phyloP scores from a whole-genome alignment of 2,329 filamentous ascomycete genomes.

The Pseudopyrenochaeta lycopersici region DNA sequence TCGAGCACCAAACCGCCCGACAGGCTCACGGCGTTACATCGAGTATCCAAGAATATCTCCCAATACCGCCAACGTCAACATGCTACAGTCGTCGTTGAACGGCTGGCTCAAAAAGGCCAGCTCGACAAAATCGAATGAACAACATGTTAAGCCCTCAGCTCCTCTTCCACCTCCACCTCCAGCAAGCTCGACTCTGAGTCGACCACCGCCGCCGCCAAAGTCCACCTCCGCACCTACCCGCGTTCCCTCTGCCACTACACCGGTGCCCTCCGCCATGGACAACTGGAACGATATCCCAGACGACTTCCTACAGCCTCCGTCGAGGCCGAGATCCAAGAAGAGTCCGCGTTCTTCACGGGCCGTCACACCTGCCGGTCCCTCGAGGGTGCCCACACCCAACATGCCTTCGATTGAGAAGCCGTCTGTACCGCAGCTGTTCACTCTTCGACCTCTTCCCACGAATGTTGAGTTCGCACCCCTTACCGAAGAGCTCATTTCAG shows the following conservation, averaged over 20 bases:
- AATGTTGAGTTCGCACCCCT: slow-evolving; percentile 64
- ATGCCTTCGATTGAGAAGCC: slow-evolving; percentile 12
- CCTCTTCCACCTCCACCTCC: neutral
- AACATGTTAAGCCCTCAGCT: slow-evolving; percentile 8
- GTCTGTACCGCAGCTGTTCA: slow-evolving; percentile 27
- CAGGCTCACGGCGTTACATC: neutral
- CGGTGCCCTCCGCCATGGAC: slow-evolving; percentile 25
- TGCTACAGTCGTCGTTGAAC: slow-evolving; percentile 58
- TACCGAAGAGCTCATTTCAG: slow-evolving; percentile 62
- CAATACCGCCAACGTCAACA: slow-evolving; percentile 20
- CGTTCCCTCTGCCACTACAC: slow-evolving; percentile 22
- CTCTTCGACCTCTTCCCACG: slow-evolving; percentile 50
- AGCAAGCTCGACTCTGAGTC: slow-evolving; percentile 10
- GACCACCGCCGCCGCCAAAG: slow-evolving; percentile 30
- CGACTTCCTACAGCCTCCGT: slow-evolving; percentile 34
- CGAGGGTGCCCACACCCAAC: slow-evolving; percentile 25
- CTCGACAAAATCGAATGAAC: slow-evolving; percentile 35
- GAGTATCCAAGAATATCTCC: neutral
- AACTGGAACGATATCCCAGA: slow-evolving; percentile 42
- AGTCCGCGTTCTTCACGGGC: slow-evolving; percentile 31
- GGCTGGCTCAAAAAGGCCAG: slow-evolving; percentile 59
- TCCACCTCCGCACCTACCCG: slow-evolving; percentile 26
- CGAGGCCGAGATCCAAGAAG: slow-evolving; percentile 33
- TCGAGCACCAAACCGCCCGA: neutral
- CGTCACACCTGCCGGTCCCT: slow-evolving; percentile 23